Evolutionary conservation across 2,329 filamentous ascomycete genomes (phyloP).

Genomic region (Leptographium flavum): DNA sequence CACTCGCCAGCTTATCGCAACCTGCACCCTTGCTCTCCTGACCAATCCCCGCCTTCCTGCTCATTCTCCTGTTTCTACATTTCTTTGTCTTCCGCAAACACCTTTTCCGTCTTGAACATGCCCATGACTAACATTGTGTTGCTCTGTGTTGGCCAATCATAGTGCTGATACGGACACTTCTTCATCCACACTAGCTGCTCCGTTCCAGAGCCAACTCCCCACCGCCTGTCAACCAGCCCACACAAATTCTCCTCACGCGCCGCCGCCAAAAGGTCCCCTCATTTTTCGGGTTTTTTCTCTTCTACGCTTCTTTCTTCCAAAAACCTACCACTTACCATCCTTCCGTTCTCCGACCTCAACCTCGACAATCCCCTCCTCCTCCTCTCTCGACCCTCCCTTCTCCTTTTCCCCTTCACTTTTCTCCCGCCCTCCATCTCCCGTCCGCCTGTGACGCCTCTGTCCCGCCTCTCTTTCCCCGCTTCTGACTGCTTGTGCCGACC

Average conservation of each 20-base stretch:
- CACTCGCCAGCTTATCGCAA: too few relatives aligned
- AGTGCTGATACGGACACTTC: neutral
- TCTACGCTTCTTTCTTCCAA: neutral
- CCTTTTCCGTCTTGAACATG: neutral
- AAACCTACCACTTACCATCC: neutral
- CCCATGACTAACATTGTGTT: neutral
- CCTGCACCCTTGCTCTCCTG: too few relatives aligned
- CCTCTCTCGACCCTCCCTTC: slow-evolving; percentile 2
- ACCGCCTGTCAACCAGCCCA: slow-evolving; percentile 2
- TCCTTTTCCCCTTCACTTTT: slow-evolving; percentile 4
- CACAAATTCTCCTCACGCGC: slow-evolving; percentile 6
- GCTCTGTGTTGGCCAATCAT: neutral
- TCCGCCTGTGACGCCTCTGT: slow-evolving; percentile 3
- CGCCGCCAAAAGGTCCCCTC: slow-evolving; percentile 3
- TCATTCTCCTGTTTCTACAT: too few relatives aligned
- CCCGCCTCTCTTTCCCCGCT: slow-evolving; percentile 9
- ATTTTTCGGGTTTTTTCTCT: slow-evolving; percentile 1
- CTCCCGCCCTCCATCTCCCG: slow-evolving; percentile 7
- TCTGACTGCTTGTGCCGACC: neutral
- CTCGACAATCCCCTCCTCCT: neutral
- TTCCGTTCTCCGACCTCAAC: neutral
- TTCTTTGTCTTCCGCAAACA: too few relatives aligned
- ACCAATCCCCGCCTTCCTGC: too few relatives aligned
- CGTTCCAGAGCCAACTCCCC: neutral
- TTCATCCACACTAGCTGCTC: slow-evolving; percentile 2